Conservation (phyloP, 1,284 basidiomycete genomes). For the Phylloboletellus chloephorus region DNA sequence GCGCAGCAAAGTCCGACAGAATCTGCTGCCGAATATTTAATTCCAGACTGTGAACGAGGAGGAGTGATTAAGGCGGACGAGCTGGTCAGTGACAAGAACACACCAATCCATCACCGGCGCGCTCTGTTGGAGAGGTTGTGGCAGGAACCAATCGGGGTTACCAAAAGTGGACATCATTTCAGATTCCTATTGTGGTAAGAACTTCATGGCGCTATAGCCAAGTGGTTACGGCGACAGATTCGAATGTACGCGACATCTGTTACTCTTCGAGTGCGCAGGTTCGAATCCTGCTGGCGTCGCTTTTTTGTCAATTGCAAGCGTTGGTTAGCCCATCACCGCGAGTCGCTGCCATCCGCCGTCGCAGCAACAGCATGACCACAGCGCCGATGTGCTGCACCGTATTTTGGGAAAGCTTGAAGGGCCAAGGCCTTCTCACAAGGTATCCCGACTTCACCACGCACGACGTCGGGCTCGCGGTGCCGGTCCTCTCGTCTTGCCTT, state of each 20-base stretch:
- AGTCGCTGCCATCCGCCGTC: too few relatives aligned
- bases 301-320: too few relatives aligned
- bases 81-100: constrained; percentile 6
- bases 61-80: background rate
- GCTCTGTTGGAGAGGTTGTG: too few relatives aligned
- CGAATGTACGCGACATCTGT: constrained; percentile 40
- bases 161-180: constrained; percentile 9
- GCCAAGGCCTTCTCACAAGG: background rate
- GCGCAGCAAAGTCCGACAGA: constrained; percentile 72
- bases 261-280: constrained; percentile 41
- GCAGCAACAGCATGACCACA: constrained; percentile 8
- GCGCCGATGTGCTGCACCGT: background rate
- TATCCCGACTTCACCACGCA: background rate
- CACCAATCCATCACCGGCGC: constrained; percentile 27
- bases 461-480: background rate
- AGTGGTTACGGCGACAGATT: constrained; percentile 59
- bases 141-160: background rate
- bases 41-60: constrained; percentile 47
- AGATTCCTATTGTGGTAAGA: background rate
- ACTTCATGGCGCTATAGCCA: constrained; percentile 41
- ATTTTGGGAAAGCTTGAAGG: constrained; percentile 4
- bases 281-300: constrained; percentile 39
- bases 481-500: constrained; percentile 7
- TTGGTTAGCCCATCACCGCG: too few relatives aligned
- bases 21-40: constrained; percentile 79